Conservation (phyloP, 2,329 filamentous ascomycete species). For the Colletotrichum karsti region DNA sequence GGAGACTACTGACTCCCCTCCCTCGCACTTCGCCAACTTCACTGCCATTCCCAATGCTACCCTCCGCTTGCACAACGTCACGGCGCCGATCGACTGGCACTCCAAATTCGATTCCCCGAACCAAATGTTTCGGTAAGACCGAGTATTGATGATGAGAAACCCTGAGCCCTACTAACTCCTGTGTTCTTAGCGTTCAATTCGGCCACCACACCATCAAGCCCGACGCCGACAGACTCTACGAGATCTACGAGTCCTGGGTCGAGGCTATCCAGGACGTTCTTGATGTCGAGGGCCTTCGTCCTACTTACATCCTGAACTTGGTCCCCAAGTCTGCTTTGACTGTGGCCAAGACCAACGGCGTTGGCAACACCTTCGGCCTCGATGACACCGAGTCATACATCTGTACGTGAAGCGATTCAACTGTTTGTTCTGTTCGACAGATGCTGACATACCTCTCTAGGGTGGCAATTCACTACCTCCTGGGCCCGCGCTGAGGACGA, state of each 20-base stretch:
- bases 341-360: constrained; percentile 42
- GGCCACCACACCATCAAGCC: constrained; percentile 46
- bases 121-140: constrained; percentile 43
- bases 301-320: constrained; percentile 46
- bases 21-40: constrained; percentile 42
- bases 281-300: constrained; percentile 45
- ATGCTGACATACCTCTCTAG: constrained; percentile 29
- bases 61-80: constrained; percentile 37
- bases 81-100: constrained; percentile 37
- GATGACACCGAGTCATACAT: constrained; percentile 38
- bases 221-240: constrained; percentile 38
- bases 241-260: constrained; percentile 45
- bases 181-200: constrained; percentile 40
- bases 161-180: not conserved
- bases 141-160: not conserved
- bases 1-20: constrained; percentile 40
- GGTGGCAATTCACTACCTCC: constrained; percentile 46
- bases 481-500: constrained; percentile 46
- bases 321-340: constrained; percentile 35
- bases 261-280: constrained; percentile 39
- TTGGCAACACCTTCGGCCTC: constrained; percentile 49
- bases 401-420: constrained; percentile 31
- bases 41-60: constrained; percentile 35
- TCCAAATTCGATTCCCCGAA: constrained; percentile 37
- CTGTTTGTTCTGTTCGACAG: fast-evolving